Percentiles rank a stretch among this genome's conserved stretches.
phyloP scores from a whole-genome alignment of 306 rosid species.

The Malus asiatica region DNA sequence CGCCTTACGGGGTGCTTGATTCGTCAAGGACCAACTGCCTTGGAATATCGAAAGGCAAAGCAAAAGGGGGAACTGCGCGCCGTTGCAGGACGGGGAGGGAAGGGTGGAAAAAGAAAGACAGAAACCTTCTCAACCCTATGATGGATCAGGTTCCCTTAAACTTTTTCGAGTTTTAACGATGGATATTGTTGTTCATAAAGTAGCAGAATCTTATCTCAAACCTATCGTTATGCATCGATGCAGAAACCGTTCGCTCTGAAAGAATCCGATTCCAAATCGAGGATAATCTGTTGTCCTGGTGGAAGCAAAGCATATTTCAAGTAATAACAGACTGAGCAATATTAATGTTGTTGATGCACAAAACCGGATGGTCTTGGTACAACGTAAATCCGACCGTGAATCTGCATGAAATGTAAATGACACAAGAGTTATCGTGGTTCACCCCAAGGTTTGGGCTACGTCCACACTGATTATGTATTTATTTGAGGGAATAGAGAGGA shows the following conservation, averaged over 20 bases:
- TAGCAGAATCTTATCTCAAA: neutral
- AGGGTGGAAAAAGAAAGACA: neutral
- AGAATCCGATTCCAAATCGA: constrained; percentile 3
- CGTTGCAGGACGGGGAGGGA: neutral
- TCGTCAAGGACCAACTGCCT: neutral
- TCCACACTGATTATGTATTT: too few species aligned
- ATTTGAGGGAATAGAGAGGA: too few species aligned
- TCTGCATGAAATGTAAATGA: too few species aligned
- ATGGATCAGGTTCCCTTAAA: neutral
- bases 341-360: too few species aligned
- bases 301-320: neutral
- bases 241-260: neutral
- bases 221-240: neutral
- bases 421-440: too few species aligned
- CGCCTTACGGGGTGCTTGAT: constrained; percentile 18
- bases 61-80: neutral
- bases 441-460: too few species aligned
- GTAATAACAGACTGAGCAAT: too few species aligned
- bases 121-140: neutral
- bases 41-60: neutral
- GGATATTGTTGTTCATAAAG: too few species aligned
- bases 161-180: too few species aligned
- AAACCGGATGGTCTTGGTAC: too few species aligned
- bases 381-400: too few species aligned
- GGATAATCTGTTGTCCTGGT: neutral